These are phyloP conservation scores for Geoglossum cookeanum DNA, from an alignment of 2,329 filamentous ascomycete genomes.

Conservation along the genomic window DNA sequence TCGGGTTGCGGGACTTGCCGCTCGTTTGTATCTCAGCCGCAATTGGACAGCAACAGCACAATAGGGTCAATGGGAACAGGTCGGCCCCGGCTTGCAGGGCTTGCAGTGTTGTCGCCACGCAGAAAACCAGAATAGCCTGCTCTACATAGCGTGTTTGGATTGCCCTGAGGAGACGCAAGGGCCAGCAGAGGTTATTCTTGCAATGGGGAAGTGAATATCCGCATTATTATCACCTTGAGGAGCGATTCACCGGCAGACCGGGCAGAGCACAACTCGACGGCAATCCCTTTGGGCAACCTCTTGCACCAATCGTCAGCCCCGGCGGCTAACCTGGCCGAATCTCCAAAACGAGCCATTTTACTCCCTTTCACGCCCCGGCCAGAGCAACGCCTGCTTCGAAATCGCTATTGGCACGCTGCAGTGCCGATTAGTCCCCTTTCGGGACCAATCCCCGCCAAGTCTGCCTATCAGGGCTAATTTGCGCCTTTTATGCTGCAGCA, in stretches of 20 bases:
- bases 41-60: background rate
- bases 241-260: too few species aligned
- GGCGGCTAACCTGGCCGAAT: background rate
- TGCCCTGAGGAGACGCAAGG: too few species aligned
- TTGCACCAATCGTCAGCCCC: background rate
- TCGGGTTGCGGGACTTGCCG: background rate
- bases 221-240: too few species aligned
- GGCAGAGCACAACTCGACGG: background rate
- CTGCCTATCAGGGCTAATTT: conserved; percentile 1
- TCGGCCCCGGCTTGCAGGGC: too few species aligned
- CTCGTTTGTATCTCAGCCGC: background rate
- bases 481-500: conserved; percentile 1
- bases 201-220: too few species aligned
- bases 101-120: too few species aligned
- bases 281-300: background rate
- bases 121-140: too few species aligned
- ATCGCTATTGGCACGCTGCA: background rate
- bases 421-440: background rate
- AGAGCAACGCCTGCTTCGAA: background rate
- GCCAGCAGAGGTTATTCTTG: too few species aligned
- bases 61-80: too few species aligned
- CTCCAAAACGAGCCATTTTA: background rate
- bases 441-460: background rate
- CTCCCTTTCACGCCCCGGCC: background rate
- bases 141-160: too few species aligned